Conservation (phyloP, 352 stramenopile species). For the Globisporangium lucens region DNA sequence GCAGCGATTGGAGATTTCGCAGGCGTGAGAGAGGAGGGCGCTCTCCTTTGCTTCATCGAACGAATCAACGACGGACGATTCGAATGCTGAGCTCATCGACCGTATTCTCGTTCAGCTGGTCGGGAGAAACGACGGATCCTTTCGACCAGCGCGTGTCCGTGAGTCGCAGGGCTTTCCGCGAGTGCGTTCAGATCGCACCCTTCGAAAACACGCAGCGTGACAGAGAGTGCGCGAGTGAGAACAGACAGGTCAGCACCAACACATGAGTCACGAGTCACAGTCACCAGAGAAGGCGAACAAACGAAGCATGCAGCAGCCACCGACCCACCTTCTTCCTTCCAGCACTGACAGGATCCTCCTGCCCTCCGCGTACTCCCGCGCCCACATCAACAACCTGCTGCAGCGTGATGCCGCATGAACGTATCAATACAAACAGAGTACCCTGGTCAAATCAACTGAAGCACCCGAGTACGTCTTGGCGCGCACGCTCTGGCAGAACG, state of each 20-base stretch:
- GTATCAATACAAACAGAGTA: background rate
- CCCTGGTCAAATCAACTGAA: background rate
- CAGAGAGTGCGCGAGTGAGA: background rate
- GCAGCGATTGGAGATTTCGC: too few relatives aligned
- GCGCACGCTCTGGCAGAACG: background rate
- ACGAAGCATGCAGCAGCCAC: background rate
- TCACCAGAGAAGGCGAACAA: background rate
- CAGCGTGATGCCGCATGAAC: background rate
- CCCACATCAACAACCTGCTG: conserved; percentile 6
- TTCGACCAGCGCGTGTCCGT: too few relatives aligned
- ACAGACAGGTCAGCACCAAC: background rate
- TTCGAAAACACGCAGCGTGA: conserved; percentile 8
- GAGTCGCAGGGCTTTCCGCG: too few relatives aligned
- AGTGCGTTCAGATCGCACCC: conserved; percentile 25
- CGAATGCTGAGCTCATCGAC: too few relatives aligned
- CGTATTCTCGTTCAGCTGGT: too few relatives aligned
- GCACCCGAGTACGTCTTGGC: background rate
- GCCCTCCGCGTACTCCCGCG: background rate
- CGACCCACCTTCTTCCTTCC: conserved; percentile 9
- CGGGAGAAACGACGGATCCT: too few relatives aligned
- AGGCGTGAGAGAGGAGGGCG: too few relatives aligned
- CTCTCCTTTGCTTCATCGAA: too few relatives aligned
- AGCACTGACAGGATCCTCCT: conserved; percentile 5
- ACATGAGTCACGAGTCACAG: background rate
- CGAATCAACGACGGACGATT: too few relatives aligned